These are phyloP conservation scores for Phytophthora chlamydospora DNA, from an alignment of 352 stramenopile genomes.

Conservation along the genomic window DNA sequence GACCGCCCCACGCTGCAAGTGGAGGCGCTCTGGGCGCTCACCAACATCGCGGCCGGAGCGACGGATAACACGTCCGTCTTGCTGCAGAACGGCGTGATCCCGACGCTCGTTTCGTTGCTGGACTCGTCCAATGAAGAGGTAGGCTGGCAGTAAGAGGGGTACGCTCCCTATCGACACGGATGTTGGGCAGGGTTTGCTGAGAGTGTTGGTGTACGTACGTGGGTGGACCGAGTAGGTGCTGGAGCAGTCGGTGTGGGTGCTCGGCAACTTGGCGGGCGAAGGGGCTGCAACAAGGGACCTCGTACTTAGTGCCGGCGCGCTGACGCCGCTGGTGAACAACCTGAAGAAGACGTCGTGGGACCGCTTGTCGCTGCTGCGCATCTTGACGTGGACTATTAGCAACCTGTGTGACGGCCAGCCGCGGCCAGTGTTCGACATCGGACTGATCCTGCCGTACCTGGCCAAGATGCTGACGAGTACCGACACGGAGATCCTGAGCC, in stretches of 20 bases:
- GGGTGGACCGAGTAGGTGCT: constrained; percentile 70
- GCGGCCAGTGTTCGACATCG: constrained; percentile 89
- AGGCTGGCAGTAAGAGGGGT: constrained; percentile 21
- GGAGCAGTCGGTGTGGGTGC: constrained; percentile 93
- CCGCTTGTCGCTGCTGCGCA: constrained; percentile 86
- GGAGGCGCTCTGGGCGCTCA: constrained; percentile 95
- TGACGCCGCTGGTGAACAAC: constrained; percentile 88
- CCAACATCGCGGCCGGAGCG: constrained; percentile 93
- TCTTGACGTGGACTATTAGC: constrained; percentile 93
- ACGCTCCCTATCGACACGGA: constrained; percentile 22
- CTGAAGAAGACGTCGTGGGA: constrained; percentile 89
- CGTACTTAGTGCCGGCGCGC: constrained; percentile 84
- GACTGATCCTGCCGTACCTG: constrained; percentile 87
- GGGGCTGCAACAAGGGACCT: constrained; percentile 87
- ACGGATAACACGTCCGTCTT: constrained; percentile 93
- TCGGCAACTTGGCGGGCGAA: constrained; percentile 93
- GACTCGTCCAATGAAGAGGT: constrained; percentile 93
- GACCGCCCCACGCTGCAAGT: constrained; percentile 89
- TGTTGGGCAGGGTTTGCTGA: constrained; percentile 35
- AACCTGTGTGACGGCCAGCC: constrained; percentile 94
- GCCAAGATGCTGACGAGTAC: constrained; percentile 93
- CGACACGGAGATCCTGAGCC: constrained; percentile 95
- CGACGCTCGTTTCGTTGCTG: constrained; percentile 90
- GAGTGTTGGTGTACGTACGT: constrained; percentile 30
- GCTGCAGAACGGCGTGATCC: constrained; percentile 92